These are phyloP conservation scores for Coemansia sp. DNA, from an alignment of 371 early-diverging fungal genomes.

Conservation along the genomic window DNA sequence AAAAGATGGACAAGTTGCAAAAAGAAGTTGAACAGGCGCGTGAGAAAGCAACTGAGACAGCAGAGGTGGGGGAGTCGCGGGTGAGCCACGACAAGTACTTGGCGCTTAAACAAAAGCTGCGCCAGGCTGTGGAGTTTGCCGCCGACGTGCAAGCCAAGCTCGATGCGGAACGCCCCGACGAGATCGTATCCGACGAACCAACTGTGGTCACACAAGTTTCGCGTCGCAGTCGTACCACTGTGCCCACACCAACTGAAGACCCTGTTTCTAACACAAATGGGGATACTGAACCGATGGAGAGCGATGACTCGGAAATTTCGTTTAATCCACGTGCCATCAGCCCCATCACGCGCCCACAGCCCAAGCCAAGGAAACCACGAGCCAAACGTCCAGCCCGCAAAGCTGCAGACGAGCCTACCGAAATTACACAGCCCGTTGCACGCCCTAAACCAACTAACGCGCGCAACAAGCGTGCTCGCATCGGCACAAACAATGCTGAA, in stretches of 20 bases:
- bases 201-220: background rate
- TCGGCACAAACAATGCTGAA: background rate
- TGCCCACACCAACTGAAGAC: too few species aligned
- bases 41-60: background rate
- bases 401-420: background rate
- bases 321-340: slow-evolving; percentile 27
- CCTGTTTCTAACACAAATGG: background rate
- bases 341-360: background rate
- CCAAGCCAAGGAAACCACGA: background rate
- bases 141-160: slow-evolving; percentile 28
- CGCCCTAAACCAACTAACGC: background rate
- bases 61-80: slow-evolving; percentile 41
- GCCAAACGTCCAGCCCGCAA: background rate
- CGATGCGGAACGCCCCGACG: slow-evolving; percentile 14
- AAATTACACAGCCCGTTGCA: slow-evolving; percentile 36
- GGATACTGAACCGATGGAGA: background rate
- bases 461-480: background rate
- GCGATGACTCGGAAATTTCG: slow-evolving; percentile 47
- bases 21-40: slow-evolving; percentile 32
- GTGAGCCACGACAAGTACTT: slow-evolving; percentile 42
- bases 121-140: slow-evolving; percentile 36
- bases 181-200: too few species aligned
- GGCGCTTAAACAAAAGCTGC: slow-evolving; percentile 24
- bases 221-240: background rate
- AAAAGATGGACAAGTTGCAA: slow-evolving; percentile 32